phyloP scores from a whole-genome alignment of 2,329 filamentous ascomycete species.

The Aureobasidium sp. region DNA sequence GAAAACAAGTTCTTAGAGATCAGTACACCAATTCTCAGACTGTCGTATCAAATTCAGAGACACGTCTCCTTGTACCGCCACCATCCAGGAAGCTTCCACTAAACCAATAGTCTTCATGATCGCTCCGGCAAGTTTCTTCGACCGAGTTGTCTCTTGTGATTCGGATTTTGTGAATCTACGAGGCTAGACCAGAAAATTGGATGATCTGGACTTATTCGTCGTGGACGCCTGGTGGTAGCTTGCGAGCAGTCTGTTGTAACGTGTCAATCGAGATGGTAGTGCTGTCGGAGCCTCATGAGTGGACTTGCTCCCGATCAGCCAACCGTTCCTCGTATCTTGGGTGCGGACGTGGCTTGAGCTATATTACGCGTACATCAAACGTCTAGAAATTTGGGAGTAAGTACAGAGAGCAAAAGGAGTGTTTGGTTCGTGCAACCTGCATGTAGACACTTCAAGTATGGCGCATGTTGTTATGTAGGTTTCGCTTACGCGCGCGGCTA shows the following conservation, averaged over 20 bases:
- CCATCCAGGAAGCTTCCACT: background rate
- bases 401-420: too few species aligned
- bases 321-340: background rate
- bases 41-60: background rate
- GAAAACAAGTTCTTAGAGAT: background rate
- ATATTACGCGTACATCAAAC: too few species aligned
- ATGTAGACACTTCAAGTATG: background rate
- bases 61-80: background rate
- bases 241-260: background rate
- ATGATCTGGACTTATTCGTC: background rate
- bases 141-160: background rate
- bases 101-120: background rate
- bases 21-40: background rate
- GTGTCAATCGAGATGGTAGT: background rate
- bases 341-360: background rate
- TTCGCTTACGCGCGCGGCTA: background rate
- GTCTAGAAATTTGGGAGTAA: background rate
- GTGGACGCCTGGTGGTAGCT: background rate
- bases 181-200: too few species aligned
- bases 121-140: background rate
- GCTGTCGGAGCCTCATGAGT: background rate
- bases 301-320: background rate
- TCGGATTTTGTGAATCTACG: too few species aligned
- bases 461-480: background rate
- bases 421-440: background rate